A percentile compares a stretch with the other conserved stretches of the same genome.
Evolutionary conservation across 208 protist species (phyloP).

Genomic region (Lotmaria passim): DNA sequence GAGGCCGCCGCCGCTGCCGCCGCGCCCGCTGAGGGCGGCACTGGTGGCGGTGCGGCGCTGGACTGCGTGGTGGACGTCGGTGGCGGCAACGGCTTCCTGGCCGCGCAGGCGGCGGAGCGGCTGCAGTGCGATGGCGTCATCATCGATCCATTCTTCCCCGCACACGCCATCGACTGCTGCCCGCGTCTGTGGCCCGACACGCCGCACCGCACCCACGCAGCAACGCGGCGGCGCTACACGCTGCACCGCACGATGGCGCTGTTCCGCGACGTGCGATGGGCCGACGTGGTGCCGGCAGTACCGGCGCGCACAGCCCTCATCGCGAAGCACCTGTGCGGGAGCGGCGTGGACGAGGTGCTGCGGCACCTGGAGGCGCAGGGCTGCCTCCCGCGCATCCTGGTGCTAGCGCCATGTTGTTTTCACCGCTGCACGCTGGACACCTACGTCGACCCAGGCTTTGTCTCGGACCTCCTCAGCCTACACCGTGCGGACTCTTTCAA

Average conservation of each 20-base stretch:
- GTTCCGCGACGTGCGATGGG: slow-evolving; percentile 60
- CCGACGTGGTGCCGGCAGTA: slow-evolving; percentile 33
- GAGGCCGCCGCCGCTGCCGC: slow-evolving; percentile 23
- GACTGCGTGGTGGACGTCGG: slow-evolving; percentile 78
- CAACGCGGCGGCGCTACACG: slow-evolving; percentile 29
- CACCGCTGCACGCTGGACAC: slow-evolving; percentile 55
- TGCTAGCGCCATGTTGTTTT: slow-evolving; percentile 85
- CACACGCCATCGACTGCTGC: slow-evolving; percentile 76
- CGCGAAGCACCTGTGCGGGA: slow-evolving; percentile 88
- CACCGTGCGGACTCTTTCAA: slow-evolving; percentile 35
- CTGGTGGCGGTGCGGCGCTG: no score
- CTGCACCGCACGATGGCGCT: slow-evolving; percentile 47
- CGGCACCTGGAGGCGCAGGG: slow-evolving; percentile 49
- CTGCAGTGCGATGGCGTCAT: slow-evolving; percentile 68
- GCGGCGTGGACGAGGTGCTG: slow-evolving; percentile 74
- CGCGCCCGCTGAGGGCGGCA: no score
- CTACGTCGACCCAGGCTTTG: slow-evolving; percentile 62
- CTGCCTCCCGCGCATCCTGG: slow-evolving; percentile 63
- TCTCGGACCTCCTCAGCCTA: slow-evolving; percentile 45
- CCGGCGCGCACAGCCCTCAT: slow-evolving; percentile 55
- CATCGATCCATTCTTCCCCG: slow-evolving; percentile 74
- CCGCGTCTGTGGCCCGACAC: slow-evolving; percentile 63
- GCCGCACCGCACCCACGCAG: slow-evolving; percentile 33
- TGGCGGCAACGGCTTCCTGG: slow-evolving; percentile 84
- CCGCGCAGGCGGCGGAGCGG: slow-evolving; percentile 62